These are phyloP conservation scores for Trichosanthes cucumerina DNA, from an alignment of 306 rosid genomes.

Conservation along the genomic window DNA sequence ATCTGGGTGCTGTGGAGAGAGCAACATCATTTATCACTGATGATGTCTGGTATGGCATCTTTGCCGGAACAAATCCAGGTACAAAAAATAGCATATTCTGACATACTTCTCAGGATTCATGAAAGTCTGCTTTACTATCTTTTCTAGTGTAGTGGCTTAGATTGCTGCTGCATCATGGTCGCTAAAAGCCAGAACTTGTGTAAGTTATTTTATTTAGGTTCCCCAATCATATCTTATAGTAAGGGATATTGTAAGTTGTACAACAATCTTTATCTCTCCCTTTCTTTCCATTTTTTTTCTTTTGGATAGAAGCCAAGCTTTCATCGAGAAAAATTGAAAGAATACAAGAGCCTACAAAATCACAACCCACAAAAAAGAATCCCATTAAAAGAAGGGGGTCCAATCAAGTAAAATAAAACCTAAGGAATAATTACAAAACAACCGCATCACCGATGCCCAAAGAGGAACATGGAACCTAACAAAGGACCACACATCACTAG, in stretches of 20 bases:
- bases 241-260: background rate
- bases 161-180: background rate
- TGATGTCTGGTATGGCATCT: constrained; percentile 94
- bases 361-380: too few relatives aligned
- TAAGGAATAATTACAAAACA: too few relatives aligned
- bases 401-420: too few relatives aligned
- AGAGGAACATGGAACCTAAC: too few relatives aligned
- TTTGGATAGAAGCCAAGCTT: too few relatives aligned
- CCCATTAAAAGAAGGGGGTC: too few relatives aligned
- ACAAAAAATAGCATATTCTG: constrained; percentile 7
- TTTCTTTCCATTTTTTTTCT: background rate
- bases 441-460: too few relatives aligned
- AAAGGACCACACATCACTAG: too few relatives aligned
- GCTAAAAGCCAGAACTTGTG: background rate
- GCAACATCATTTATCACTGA: constrained; percentile 98
- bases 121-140: background rate
- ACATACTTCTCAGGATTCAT: background rate
- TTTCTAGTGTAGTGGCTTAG: background rate
- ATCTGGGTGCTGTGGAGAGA: constrained; percentile 98
- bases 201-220: background rate
- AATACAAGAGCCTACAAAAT: too few relatives aligned
- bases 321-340: too few relatives aligned
- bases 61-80: constrained; percentile 99
- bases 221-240: background rate
- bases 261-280: background rate